Base-by-base conservation (phyloP, 148 eudicot genomes). In the Agrostemma githago region DNA sequence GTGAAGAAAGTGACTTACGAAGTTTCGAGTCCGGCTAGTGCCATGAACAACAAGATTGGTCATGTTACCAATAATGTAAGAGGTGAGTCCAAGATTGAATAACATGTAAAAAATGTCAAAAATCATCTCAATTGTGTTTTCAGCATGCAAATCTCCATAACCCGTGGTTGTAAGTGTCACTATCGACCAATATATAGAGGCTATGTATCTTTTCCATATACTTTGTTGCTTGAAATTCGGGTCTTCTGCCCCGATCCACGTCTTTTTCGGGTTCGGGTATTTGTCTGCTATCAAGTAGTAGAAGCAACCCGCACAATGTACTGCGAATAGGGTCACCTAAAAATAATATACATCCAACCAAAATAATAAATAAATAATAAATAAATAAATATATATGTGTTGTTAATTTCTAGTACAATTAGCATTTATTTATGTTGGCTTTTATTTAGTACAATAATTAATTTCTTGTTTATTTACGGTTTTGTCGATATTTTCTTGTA, bases 21-120 rank as follows among this genome's bases (percentile, higher is more conserved):
- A 83, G 59, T 75, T 83, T 83, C 92, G 79, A 21, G 98, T 95
- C 63, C 92, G 93, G 77, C 97, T 88, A 62, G 97, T 95, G 88
- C 97, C 77, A 44, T 90, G 90, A 74, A 94, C 98, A 3, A 94
- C 93, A 39, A 94, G 90, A 58, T 92, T 94, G 7, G 98, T 94
- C 98, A 94, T 94, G 84, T 94, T 94, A 15, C 98, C 97, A 53
- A 94, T 92, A 71, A 94, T 80, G 84, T 94, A 94, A 2, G 98
- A 84, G 15, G 97, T 94, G 72, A 94, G 81, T 21, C 97, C 97
- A 41, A 91, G 79, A 79, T 94, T 91, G 89, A 94, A 94, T 17
- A 94, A 83, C 97, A 94, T 91, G 82, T 84, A 94, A 37, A 84
- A 81, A 62, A 87, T 87, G 63, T 71, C 85, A 64, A 94, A 94